Evolutionary conservation across 163 green algal genomes (phyloP), one percentile per base, ranked within the genome.

Genomic region (Dunaliella salina): DNA sequence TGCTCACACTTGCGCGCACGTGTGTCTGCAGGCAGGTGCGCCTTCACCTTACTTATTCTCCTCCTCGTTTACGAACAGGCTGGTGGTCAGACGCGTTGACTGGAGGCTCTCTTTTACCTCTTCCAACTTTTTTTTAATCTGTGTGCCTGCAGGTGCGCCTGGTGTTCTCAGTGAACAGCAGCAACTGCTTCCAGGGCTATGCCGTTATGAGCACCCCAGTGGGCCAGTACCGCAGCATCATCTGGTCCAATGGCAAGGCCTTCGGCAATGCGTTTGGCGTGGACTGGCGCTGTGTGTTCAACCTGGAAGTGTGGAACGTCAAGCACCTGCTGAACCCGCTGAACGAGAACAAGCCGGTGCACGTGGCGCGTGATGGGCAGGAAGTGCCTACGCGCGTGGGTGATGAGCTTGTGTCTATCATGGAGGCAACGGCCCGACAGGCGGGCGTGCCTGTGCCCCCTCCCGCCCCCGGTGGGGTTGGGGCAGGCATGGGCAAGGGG

Each of bases 121-220:
- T n/a, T n/a, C n/a, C n/a, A n/a, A n/a, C n/a, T n/a, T n/a, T n/a
- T n/a, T n/a, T n/a, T n/a, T n/a, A n/a, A n/a, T n/a, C n/a, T n/a
- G n/a, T n/a, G n/a, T n/a, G 33, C 46, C 12, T 25, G 26, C 84
- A 94, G 78, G 87, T 93, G 0, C 86, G 87, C 0, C 87, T 95
- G 12, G 33, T 95, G 34, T 95, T 94, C 84, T 93, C 91, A 0
- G 90, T 95, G 24, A 94, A 91, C 35, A 86, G 91, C 83, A 95
- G 87, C 79, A 83, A 86, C 78, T 81, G 89, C 33, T 95, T 95
- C 59, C 89, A 93, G 80, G 92, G 91, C 50, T 92, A 88, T n/a
- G 89, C 90, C 11, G 33, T 87, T 24, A 93, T 92, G 89, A 67
- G 81, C 40, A 86, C 86, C 25, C n/a, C 80, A 0, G 40, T 90